Base-by-base conservation (phyloP, 129 eudicot genomes). In the Cynara cardunculus region DNA sequence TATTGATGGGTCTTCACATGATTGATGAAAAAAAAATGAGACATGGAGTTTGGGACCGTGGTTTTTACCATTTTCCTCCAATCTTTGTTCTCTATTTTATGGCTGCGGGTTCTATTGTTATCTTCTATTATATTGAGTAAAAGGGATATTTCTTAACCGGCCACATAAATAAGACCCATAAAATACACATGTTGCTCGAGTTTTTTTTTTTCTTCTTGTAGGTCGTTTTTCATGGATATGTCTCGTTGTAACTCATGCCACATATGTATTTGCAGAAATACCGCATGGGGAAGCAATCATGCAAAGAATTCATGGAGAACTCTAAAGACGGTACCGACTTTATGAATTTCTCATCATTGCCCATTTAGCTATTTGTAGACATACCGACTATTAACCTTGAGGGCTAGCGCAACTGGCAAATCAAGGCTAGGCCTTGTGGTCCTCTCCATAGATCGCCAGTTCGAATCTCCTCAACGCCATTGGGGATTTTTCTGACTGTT, bases 211-310 rank as follows among this genome's bases (percentile, higher is more conserved):
- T 28, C 25, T 44, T 12, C 18, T 35, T 72, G 37, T 27, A 25
- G 28, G 56, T 53, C 4, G 21, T 0, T 70, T 49, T 76, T 27
- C 11, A 69, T 53, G 1, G 26, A 19, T 31, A 7, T 41, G 13
- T 28, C 68, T 34, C 1, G 3, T 27, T 77, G 31, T 25, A 74
- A 44, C 4, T 79, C 66, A 80, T 13, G 78, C 65, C 12, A 31
- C 35, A 21, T 27, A 26, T 27, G 46, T 46, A 30, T 56, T 82
- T 82, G 83, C 90, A 89, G 94, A 87, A 91, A 82, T 91, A 91
- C 76, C 84, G 97, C 19, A 49, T 91, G 86, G 97, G 97, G 75
- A 91, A 89, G 70, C 97, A 89, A 78, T 81, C 97, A 21, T 78
- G 89, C 86, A 91, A 87, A 86, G 97, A 91, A 81, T 73, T 84